Evolutionary conservation across 768 basidiomycete genomes (phyloP), one percentile per base, ranked within the genome.

Genomic region (Bullera alba): DNA sequence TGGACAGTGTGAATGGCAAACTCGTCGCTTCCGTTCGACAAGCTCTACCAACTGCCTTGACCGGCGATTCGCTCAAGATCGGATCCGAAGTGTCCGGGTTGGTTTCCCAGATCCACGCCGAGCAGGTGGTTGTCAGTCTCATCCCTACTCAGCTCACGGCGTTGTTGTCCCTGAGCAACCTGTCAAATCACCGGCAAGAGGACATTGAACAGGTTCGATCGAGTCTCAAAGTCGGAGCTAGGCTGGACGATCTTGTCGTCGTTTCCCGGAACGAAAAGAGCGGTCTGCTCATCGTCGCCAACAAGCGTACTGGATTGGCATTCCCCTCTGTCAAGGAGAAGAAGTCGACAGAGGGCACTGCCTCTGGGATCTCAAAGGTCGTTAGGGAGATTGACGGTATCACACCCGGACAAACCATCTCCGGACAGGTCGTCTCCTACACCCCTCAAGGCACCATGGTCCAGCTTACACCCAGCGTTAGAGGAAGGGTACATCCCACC

Each of bases 1-100:
- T 84, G 28, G 78, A 86, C 45, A 49, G 73, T 3, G 81, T 83
- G 19, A 78, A 79, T 15, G 69, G 76, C 12, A 82, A 81, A 47
- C 83, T 96, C 47, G 75, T 83, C 35, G 92, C 87, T 12, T 95
- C 91, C 63, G 83, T 93, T 51, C 84, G 85, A 23, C 87, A 91
- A 75, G 87, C 85, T 3, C 77, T 49, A 64, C 78, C 52, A 63
- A 78, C 50, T 71, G 77, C 59, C 17, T 25, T 65, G 12, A 65
- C 71, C 10, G 64, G 57, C 3, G 61, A 59, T 32, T 52, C 56
- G 22, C 50, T 74, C 42, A 57, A 71, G 35, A 60, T 72, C 32
- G 70, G 68, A 8, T 53, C 67, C 29, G 50, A 52, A 3, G 70
- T 74, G n/a, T 39, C 46, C 12, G 73, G 67, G 21, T 41, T 58